Conservation (phyloP, 2,329 filamentous ascomycete genomes). For the Daldinia eschscholtzii region DNA sequence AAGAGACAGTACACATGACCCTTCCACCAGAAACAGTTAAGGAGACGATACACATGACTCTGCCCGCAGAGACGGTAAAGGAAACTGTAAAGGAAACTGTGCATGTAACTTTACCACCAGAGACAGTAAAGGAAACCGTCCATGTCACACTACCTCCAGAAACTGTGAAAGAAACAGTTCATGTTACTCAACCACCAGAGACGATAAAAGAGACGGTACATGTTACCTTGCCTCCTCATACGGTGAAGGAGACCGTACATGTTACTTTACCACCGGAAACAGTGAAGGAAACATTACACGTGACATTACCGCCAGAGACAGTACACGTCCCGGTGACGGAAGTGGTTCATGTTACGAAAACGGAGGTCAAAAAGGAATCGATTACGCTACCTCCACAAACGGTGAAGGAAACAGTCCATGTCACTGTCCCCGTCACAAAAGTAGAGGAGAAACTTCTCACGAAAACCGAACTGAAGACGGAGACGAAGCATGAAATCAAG, state of each 20-base stretch:
- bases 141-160: constrained; percentile 24
- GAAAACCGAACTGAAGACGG: constrained; percentile 30
- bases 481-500: constrained; percentile 25
- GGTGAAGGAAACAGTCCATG: constrained; percentile 36
- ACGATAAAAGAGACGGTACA: constrained; percentile 31
- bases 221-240: constrained; percentile 18
- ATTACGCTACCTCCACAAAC: constrained; percentile 36
- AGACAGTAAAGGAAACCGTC: constrained; percentile 30
- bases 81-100: constrained; percentile 30
- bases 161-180: constrained; percentile 26
- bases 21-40: constrained; percentile 32
- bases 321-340: constrained; percentile 32
- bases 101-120: constrained; percentile 34
- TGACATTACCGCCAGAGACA: constrained; percentile 33
- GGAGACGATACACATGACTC: constrained; percentile 26
- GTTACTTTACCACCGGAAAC: constrained; percentile 28
- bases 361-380: constrained; percentile 31
- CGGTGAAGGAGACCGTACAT: constrained; percentile 28
- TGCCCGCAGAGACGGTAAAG: constrained; percentile 20
- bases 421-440: constrained; percentile 36
- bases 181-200: constrained; percentile 26
- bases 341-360: constrained; percentile 31
- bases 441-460: constrained; percentile 39
- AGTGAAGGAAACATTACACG: constrained; percentile 29
- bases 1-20: constrained; percentile 31